These are phyloP conservation scores for Vicia villosa DNA, from an alignment of 306 rosid species.

Conservation along the genomic window DNA sequence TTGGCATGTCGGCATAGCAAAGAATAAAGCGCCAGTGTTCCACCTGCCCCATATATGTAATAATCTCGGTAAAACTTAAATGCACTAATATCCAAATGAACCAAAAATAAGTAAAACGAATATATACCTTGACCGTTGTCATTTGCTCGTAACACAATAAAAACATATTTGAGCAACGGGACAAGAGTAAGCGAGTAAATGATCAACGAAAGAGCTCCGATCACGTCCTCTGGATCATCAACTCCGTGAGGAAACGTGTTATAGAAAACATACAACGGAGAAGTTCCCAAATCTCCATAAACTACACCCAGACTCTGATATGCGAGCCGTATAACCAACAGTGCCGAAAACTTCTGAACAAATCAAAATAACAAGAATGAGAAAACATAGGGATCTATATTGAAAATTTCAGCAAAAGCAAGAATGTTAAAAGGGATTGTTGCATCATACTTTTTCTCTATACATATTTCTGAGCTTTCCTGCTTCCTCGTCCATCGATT, in stretches of 20 bases:
- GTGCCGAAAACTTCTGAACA: conserved; percentile 71
- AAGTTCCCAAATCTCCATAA: conserved; percentile 96
- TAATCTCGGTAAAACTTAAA: conserved; percentile 18
- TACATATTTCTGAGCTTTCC: conserved; percentile 79
- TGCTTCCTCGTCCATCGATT: conserved; percentile 94
- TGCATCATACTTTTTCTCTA: conserved; percentile 71
- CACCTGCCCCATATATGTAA: conserved; percentile 62
- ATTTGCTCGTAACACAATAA: conserved; percentile 83
- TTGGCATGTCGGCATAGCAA: conserved; percentile 97
- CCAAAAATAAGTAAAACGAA: conserved; percentile 3
- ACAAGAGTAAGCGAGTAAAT: conserved; percentile 93
- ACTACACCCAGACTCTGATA: conserved; percentile 98
- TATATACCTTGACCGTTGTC: conserved; percentile 98
- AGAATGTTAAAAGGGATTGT: not conserved
- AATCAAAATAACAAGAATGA: conserved; percentile 29
- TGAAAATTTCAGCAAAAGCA: conserved; percentile 16
- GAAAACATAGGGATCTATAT: not conserved
- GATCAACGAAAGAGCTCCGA: conserved; percentile 94
- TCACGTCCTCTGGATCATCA: conserved; percentile 65
- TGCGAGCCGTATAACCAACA: conserved; percentile 83
- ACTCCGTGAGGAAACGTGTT: conserved; percentile 78
- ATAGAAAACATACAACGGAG: conserved; percentile 91
- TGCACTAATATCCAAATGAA: conserved; percentile 2
- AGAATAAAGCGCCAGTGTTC: conserved; percentile 93
- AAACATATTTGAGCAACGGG: conserved; percentile 86